Conservation (phyloP, 2,329 filamentous ascomycete genomes). For the Mycosphaerelloides madeirae region DNA sequence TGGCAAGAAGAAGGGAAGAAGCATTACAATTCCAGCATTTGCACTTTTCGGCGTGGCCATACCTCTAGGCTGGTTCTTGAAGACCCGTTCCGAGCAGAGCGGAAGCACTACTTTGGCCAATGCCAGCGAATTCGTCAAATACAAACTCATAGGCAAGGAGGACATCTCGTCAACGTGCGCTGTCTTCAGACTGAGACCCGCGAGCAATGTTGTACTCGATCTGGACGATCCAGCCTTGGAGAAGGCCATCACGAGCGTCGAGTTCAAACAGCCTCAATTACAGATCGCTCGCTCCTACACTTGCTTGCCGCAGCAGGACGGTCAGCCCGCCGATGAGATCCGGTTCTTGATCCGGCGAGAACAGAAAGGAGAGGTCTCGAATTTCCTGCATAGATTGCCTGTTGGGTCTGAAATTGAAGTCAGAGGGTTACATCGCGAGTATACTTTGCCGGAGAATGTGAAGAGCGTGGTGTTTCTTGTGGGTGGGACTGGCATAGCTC, state of each 20-base stretch:
- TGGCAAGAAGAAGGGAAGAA: conserved; percentile 3
- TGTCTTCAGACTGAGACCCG: conserved; percentile 60
- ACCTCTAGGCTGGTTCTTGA: conserved; percentile 21
- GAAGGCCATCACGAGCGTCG: conserved; percentile 75
- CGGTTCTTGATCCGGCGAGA: conserved; percentile 76
- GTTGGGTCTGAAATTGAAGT: conserved; percentile 63
- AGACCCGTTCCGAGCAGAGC: conserved; percentile 2
- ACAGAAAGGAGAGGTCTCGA: conserved; percentile 76
- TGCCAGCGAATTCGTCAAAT: conserved; percentile 36
- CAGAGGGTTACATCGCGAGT: conserved; percentile 72
- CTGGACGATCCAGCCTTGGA: conserved; percentile 15
- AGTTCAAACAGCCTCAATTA: conserved; percentile 89
- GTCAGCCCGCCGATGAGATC: conserved; percentile 42
- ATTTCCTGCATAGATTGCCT: conserved; percentile 65
- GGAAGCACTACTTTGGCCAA: conserved; percentile 4
- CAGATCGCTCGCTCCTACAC: conserved; percentile 93
- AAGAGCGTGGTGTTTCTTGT: conserved; percentile 73
- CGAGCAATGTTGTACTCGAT: conserved; percentile 15
- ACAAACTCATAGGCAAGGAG: conserved; percentile 58
- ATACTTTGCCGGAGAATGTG: conserved; percentile 48
- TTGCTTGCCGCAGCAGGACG: conserved; percentile 60
- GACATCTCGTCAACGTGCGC: conserved; percentile 63
- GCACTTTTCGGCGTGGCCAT: conserved; percentile 19
- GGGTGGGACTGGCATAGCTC: conserved; percentile 87
- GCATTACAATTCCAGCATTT: conserved; percentile 16